Evolutionary conservation across 2,329 filamentous ascomycete species (phyloP), one percentile per base, ranked within the genome.

Genomic region (Fusarium penzigii): DNA sequence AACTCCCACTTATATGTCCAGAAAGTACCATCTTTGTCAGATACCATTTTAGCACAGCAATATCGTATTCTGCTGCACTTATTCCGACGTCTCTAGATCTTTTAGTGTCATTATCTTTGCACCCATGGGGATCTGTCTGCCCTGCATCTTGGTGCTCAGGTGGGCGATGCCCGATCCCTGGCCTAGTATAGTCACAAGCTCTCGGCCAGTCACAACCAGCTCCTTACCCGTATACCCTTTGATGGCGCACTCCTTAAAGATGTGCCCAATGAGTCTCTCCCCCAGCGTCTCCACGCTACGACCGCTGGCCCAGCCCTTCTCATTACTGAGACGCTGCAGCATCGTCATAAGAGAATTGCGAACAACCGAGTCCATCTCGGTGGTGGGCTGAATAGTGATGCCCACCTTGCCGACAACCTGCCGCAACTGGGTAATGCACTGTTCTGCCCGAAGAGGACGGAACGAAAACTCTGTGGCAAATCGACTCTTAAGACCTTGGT

Each of bases 401-500:
- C 67, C 67, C 34, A 67, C 63, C 46, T 58, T 64, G 42, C 48
- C 47, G 6, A 78, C 65, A 6, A 71, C 59, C 20, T 62, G 60
- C 1, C 60, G 49, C 5, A 88, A 65, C 13, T 85, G 70, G 6
- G 70, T 56, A 3, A 78, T 55, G 55, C 80, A 83, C 41, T 80
- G 68, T 2, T 69, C 58, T 0, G 78, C 70, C 1, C 65, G 64
- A 25, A 85, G 63, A 10, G 73, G 62, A 1, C 71, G 67, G 68
- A 89, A 89, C n/a, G 76, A 65, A 7, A 89, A 66, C 2, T 78
- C 74, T 34, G 85, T 84, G 0, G 83, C 80, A 59, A 89, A 89
- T 1, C 86, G 79, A 49, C 81, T 85, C 0, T 79, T 80, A 12
- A 89, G 71, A 1, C 86, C 86, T 0, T 80, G 76, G 58, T 89